Evolutionary conservation across 2,329 filamentous ascomycete genomes (phyloP).

Genomic region (Truncatella angustata): DNA sequence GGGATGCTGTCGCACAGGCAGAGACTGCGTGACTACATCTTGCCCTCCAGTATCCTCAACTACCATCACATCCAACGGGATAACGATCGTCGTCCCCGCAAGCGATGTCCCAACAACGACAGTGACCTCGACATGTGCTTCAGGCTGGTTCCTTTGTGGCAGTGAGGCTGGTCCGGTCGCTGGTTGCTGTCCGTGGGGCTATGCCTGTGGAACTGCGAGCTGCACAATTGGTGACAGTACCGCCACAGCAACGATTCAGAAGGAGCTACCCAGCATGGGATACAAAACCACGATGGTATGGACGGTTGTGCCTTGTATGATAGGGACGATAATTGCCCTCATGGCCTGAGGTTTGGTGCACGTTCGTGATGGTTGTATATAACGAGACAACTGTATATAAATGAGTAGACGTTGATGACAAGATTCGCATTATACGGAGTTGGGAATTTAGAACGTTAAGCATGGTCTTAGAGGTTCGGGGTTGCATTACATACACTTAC

Average conservation of each 20-base stretch:
- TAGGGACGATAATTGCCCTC: neutral
- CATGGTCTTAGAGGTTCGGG: no score
- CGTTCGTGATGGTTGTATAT: neutral
- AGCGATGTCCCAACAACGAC: constrained; percentile 40
- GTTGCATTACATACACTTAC: no score
- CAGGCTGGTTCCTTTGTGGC: constrained; percentile 75
- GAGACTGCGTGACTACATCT: constrained; percentile 77
- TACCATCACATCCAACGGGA: constrained; percentile 65
- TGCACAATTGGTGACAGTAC: constrained; percentile 59
- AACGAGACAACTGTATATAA: constrained; percentile 1
- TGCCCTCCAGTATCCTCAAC: constrained; percentile 64
- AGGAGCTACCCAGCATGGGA: constrained; percentile 40
- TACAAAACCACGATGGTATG: neutral
- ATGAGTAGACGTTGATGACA: neutral
- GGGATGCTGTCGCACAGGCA: constrained; percentile 81
- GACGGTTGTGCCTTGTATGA: neutral
- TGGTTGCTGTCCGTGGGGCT: constrained; percentile 83
- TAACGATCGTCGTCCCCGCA: constrained; percentile 68
- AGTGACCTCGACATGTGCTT: constrained; percentile 58
- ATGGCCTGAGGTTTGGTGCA: neutral
- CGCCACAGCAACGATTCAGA: constrained; percentile 56
- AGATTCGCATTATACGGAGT: neutral
- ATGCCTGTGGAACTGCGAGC: constrained; percentile 68
- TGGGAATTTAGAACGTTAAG: neutral
- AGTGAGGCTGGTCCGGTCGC: constrained; percentile 57